These are phyloP conservation scores for Harringtonia lauricola DNA, from an alignment of 2,329 filamentous ascomycete genomes.

Conservation along the genomic window DNA sequence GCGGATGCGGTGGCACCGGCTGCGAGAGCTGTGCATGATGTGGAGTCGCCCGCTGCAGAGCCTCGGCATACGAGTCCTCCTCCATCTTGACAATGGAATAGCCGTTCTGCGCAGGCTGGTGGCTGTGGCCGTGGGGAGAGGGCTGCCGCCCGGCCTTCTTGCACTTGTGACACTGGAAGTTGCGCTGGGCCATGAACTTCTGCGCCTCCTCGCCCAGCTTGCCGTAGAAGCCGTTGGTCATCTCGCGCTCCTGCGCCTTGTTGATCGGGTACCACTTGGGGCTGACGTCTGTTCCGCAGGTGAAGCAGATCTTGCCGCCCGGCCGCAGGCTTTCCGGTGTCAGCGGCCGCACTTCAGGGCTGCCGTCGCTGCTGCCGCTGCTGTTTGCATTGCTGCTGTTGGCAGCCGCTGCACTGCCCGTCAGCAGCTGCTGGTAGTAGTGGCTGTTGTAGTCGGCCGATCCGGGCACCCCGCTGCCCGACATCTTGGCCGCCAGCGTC, in stretches of 20 bases:
- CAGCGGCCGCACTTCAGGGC: not conserved
- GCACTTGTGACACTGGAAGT: constrained; percentile 69
- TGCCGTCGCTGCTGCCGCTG: not conserved
- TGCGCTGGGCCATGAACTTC: constrained; percentile 47
- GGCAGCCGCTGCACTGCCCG: not conserved
- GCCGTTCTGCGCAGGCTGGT: not conserved
- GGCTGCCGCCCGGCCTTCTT: constrained; percentile 41
- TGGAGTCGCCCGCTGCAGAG: constrained; percentile 6
- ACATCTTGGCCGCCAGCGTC: constrained; percentile 49
- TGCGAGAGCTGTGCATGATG: constrained; percentile 2
- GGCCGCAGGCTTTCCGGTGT: constrained; percentile 20
- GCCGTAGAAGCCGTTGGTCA: constrained; percentile 40
- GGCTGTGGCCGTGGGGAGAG: constrained; percentile 10
- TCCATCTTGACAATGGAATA: constrained; percentile 9
- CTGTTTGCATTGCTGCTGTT: not conserved
- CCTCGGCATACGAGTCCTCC: constrained; percentile 7
- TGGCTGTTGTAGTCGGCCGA: not conserved
- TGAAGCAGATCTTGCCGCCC: constrained; percentile 47
- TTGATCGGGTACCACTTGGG: constrained; percentile 62
- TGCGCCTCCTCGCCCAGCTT: constrained; percentile 42
- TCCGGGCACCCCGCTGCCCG: constrained; percentile 19
- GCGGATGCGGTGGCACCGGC: not conserved
- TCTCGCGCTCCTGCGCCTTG: constrained; percentile 36
- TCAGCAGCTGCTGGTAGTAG: not conserved
- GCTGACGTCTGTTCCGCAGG: constrained; percentile 58